Evolutionary conservation across 2,329 filamentous ascomycete species (phyloP).

Genomic region (Cryoendolithus antarcticus): DNA sequence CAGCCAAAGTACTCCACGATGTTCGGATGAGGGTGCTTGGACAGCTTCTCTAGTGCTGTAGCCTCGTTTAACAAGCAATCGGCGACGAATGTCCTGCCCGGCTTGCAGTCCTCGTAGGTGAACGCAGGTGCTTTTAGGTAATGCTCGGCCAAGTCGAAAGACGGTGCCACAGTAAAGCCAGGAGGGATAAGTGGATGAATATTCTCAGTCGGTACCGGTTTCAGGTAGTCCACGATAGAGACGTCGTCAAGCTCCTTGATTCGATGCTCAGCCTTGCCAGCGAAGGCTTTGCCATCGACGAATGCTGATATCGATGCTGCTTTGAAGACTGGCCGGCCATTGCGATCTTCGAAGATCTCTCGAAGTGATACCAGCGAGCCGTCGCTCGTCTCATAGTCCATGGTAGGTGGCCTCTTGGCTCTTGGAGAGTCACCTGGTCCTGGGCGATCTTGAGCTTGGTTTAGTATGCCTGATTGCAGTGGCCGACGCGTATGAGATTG

Average conservation of each 20-base stretch:
- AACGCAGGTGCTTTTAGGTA: conserved; percentile 23
- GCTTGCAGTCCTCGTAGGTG: conserved; percentile 15
- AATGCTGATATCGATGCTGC: conserved; percentile 16
- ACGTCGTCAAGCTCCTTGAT: conserved; percentile 14
- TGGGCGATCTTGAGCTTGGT: too few species aligned
- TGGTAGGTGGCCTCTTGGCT: too few species aligned
- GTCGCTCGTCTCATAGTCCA: conserved; percentile 19
- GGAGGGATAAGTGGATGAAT: conserved; percentile 14
- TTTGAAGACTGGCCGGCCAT: conserved; percentile 5
- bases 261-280: conserved; percentile 9
- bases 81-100: conserved; percentile 18
- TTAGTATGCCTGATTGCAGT: too few species aligned
- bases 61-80: conserved; percentile 18
- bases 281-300: conserved; percentile 17
- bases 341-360: conserved; percentile 10
- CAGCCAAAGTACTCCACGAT: conserved; percentile 20
- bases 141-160: conserved; percentile 10
- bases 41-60: conserved; percentile 14
- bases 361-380: conserved; percentile 18
- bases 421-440: too few species aligned
- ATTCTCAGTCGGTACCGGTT: conserved; percentile 15
- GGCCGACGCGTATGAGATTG: too few species aligned
- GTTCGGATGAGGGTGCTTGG: conserved; percentile 17
- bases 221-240: conserved; percentile 13
- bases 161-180: conserved; percentile 9